Base-by-base conservation (phyloP, 2,329 filamentous ascomycete species). In the Penicillium sp. region DNA sequence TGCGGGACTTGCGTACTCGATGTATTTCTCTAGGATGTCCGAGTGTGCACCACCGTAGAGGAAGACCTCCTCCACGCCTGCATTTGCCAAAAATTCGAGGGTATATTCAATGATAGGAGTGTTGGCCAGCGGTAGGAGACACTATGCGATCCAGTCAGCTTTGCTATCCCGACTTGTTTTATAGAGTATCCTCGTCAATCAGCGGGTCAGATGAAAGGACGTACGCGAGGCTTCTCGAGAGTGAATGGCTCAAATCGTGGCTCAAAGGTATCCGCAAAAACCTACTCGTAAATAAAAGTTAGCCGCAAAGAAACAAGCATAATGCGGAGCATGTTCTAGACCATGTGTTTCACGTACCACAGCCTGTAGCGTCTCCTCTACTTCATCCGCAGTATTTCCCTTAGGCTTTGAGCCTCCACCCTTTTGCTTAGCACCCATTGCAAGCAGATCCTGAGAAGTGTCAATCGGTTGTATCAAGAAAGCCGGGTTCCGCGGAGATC, bases 91-190 rank as follows among this genome's bases (percentile, higher is more conserved):
- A 69, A 96, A 98, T 71, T 98, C 93, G 68, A 98, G 87, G 4
- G 93, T 98, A 74, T 99, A 98, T 76, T 99, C 95, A 77, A 99
- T 96, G 61, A 99, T 82, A 35, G 95, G 93, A 1, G 89, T 93
- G 74, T 98, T 98, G 58, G 91, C 95, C 58, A 99, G 83, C 11
- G 93, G 92, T 7, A 99, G 82, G 31, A 99, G 88, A 79, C 95
- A 98, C 90, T 96, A 68, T 50, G 19, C 29, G 49, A 39, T 57
- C 42, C 52, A 52, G 42, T 56, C 39, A 60, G 52, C 50, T 8
- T 49, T 51, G 21, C 14, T n/a, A 26, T 43, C n/a, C 9, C 6
- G 21, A n/a, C 22, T 24, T 35, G 6, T 24, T 22, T 16, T 26
- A 7, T n/a, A 43, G 8, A 39, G 10, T 29, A 14, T 43, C 16